Evolutionary conservation across 176 grass and related monocot genomes (phyloP).

Genomic region (Melocanna baccifera): DNA sequence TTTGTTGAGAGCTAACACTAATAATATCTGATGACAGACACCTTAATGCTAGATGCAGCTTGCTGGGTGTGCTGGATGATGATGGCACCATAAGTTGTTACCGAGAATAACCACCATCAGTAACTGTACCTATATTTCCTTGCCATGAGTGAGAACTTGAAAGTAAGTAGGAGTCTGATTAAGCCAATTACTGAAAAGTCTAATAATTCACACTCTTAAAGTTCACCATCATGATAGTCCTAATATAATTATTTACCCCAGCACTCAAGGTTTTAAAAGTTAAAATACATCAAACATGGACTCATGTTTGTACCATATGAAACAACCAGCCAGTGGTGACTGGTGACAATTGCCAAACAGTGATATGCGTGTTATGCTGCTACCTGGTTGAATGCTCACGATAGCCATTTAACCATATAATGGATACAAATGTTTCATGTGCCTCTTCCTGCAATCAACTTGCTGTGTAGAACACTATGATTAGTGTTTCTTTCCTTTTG

Average conservation of each 20-base stretch:
- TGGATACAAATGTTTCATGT: background rate
- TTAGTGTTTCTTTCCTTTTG: slow-evolving; percentile 24
- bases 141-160: slow-evolving; percentile 17
- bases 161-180: slow-evolving; percentile 1
- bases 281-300: background rate
- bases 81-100: slow-evolving; percentile 11
- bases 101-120: slow-evolving; percentile 15
- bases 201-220: slow-evolving; percentile 1
- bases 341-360: background rate
- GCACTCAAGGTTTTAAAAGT: background rate
- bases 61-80: slow-evolving; percentile 5
- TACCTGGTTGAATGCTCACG: background rate
- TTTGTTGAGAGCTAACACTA: background rate
- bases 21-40: slow-evolving; percentile 12
- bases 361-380: background rate
- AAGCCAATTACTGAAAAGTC: slow-evolving; percentile 11
- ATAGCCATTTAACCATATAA: background rate
- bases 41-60: slow-evolving; percentile 17
- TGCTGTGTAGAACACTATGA: background rate
- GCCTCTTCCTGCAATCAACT: background rate
- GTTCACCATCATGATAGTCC: background rate
- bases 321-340: background rate
- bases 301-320: background rate
- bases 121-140: background rate
- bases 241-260: background rate